A percentile compares a stretch with the other conserved stretches of the same genome.
phyloP scores from a whole-genome alignment of 176 grass and related monocot species.

The Eleusine coracana region DNA sequence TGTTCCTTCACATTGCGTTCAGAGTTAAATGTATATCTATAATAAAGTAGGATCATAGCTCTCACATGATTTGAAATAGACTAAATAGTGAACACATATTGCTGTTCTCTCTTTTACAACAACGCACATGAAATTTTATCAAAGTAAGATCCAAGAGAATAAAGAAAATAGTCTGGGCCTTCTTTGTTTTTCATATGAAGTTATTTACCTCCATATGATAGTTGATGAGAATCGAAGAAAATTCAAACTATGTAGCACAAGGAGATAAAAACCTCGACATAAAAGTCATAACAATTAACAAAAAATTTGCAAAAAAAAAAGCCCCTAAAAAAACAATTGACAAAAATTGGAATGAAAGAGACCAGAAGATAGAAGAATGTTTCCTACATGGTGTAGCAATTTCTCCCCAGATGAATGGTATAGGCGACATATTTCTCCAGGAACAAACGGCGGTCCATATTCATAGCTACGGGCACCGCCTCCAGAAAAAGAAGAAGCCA shows the following conservation, averaged over 20 bases:
- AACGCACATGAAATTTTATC: background rate
- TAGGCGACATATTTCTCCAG: constrained; percentile 93
- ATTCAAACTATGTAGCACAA: background rate
- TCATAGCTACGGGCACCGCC: constrained; percentile 74
- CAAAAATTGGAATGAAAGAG: constrained; percentile 6
- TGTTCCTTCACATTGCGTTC: constrained; percentile 3
- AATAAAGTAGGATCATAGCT: background rate
- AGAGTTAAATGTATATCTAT: background rate
- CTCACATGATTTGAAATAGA: background rate
- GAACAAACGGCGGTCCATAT: constrained; percentile 92
- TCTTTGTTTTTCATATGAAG: constrained; percentile 24
- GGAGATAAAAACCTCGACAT: background rate
- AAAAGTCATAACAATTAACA: background rate
- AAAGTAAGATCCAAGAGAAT: constrained; percentile 16
- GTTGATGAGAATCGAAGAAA: constrained; percentile 31
- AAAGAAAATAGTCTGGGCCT: constrained; percentile 21
- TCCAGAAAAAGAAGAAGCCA: constrained; percentile 93
- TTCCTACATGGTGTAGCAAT: constrained; percentile 87
- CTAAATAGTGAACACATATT: background rate
- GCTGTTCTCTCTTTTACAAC: constrained; percentile 15
- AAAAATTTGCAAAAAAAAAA: background rate
- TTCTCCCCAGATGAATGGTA: constrained; percentile 92
- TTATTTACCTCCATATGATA: background rate
- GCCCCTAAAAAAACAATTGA: background rate
- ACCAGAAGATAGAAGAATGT: constrained; percentile 42